A percentile compares a stretch with the other conserved stretches of the same genome.
phyloP scores from a whole-genome alignment of 371 early-diverging fungal species.

The Umbelopsis sp. region DNA sequence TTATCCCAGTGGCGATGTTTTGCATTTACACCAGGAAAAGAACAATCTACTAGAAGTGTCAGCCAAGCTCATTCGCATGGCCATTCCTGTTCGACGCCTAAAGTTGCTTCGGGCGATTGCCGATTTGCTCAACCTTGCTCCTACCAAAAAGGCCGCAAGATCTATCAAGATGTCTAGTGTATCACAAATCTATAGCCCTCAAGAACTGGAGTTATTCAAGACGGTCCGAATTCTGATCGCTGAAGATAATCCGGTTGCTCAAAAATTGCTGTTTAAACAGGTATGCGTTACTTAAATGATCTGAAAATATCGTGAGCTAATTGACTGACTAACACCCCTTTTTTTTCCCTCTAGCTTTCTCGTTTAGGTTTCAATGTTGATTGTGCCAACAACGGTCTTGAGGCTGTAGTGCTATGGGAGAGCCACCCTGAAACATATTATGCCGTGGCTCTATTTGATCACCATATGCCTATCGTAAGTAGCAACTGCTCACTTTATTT shows the following conservation, averaged over 20 bases:
- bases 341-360: slow-evolving; percentile 19
- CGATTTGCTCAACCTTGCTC: slow-evolving; percentile 23
- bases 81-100: slow-evolving; percentile 57
- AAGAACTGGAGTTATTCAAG: slow-evolving; percentile 37
- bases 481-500: not conserved
- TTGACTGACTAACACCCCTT: not conserved
- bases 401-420: slow-evolving; percentile 43
- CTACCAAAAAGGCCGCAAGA: not conserved
- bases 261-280: slow-evolving; percentile 45
- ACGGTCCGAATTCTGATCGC: slow-evolving; percentile 45
- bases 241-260: slow-evolving; percentile 55
- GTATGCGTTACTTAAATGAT: not conserved
- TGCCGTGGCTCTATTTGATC: slow-evolving; percentile 49
- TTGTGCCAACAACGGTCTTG: slow-evolving; percentile 50
- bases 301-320: too few species aligned
- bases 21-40: slow-evolving; percentile 24
- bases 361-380: slow-evolving; percentile 45
- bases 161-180: slow-evolving; percentile 6
- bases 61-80: slow-evolving; percentile 45
- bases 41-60: slow-evolving; percentile 18
- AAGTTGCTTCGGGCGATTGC: slow-evolving; percentile 46
- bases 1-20: slow-evolving; percentile 39
- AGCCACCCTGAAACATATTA: slow-evolving; percentile 36
- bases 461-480: slow-evolving; percentile 52
- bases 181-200: slow-evolving; percentile 24